A percentile compares a stretch with the other conserved stretches of the same genome.
Evolutionary conservation across 768 basidiomycete genomes (phyloP).

Genomic region (Myochromella boudieri): DNA sequence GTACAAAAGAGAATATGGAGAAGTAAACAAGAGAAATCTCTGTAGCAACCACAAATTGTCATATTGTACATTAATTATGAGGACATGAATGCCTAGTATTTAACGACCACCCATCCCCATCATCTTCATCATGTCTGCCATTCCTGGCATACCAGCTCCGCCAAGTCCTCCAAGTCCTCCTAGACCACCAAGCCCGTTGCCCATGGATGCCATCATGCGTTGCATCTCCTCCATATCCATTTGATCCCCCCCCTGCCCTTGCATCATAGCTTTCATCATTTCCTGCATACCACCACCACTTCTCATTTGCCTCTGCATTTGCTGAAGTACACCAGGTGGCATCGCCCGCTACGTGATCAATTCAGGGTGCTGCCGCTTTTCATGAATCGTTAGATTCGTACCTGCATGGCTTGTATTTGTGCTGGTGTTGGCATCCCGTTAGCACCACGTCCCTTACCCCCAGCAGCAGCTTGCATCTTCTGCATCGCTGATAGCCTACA

Average conservation of each 20-base stretch:
- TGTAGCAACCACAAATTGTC: conserved; percentile 14
- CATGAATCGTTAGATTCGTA: conserved; percentile 31
- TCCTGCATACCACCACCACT: conserved; percentile 91
- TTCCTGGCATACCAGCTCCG: conserved; percentile 57
- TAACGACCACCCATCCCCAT: conserved; percentile 72
- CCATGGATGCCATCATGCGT: conserved; percentile 90
- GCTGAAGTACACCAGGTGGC: conserved; percentile 94
- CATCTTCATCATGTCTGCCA: conserved; percentile 85
- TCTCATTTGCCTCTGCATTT: conserved; percentile 83
- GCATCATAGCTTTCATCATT: conserved; percentile 99
- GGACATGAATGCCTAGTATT: conserved; percentile 4
- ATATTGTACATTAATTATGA: conserved; percentile 11
- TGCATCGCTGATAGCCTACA: conserved; percentile 81
- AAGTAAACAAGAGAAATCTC: conserved; percentile 31
- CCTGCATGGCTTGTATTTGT: conserved; percentile 94
- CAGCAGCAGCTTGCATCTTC: conserved; percentile 87
- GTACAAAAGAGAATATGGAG: conserved; percentile 59
- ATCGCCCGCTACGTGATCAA: conserved; percentile 65
- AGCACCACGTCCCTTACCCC: conserved; percentile 82
- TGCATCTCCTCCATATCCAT: conserved; percentile 95
- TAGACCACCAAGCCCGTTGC: conserved; percentile 60
- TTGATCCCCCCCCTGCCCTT: conserved; percentile 87
- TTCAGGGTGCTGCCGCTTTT: not conserved
- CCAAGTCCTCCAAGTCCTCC: conserved; percentile 61
- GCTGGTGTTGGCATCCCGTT: conserved; percentile 91